phyloP scores from a whole-genome alignment of 2,329 filamentous ascomycete genomes.

The Cercospora citrullina region DNA sequence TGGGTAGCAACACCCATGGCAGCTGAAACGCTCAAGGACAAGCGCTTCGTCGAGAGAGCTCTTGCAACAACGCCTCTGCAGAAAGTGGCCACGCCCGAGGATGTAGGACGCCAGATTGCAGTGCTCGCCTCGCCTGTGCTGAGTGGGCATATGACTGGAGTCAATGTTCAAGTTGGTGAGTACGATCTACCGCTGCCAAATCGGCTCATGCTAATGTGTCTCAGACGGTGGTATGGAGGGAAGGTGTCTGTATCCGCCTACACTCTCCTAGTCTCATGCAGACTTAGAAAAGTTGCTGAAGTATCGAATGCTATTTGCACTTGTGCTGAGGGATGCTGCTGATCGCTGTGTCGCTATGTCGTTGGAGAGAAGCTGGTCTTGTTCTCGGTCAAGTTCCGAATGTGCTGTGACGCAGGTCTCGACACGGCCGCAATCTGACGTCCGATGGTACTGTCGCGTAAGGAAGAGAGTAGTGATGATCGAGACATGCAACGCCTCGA shows the following conservation, averaged over 20 bases:
- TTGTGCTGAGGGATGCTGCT: neutral
- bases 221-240: slow-evolving; percentile 37
- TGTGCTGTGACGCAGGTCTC: neutral
- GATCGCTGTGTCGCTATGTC: neutral
- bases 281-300: neutral
- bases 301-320: neutral
- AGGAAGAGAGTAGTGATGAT: neutral
- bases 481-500: neutral
- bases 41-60: slow-evolving; percentile 33
- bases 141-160: slow-evolving; percentile 35
- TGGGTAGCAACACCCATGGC: slow-evolving; percentile 15
- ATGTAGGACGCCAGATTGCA: slow-evolving; percentile 36
- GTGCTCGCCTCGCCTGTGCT: slow-evolving; percentile 32
- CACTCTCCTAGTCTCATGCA: neutral
- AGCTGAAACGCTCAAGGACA: slow-evolving; percentile 25
- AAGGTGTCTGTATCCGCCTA: slow-evolving; percentile 29
- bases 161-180: slow-evolving; percentile 29
- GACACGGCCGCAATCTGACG: too few relatives aligned
- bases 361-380: neutral
- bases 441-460: too few relatives aligned
- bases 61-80: slow-evolving; percentile 37
- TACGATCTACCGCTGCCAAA: neutral
- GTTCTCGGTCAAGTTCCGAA: neutral
- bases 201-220: slow-evolving; percentile 16
- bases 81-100: slow-evolving; percentile 33